These are phyloP conservation scores for Hippophae rhamnoides DNA, from an alignment of 306 rosid genomes.

Conservation along the genomic window DNA sequence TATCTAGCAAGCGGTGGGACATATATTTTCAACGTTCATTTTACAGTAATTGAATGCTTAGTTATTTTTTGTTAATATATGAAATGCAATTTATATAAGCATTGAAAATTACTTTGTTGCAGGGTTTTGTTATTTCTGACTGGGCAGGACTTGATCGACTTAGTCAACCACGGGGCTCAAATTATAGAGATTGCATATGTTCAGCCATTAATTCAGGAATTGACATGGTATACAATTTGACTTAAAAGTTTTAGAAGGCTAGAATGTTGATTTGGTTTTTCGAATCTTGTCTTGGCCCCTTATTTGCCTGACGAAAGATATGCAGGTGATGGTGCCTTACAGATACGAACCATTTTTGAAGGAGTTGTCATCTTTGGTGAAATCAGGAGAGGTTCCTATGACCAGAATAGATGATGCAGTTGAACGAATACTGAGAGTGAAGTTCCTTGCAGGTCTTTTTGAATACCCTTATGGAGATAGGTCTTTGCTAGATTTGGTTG, in stretches of 20 bases:
- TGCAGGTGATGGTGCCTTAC: slow-evolving; percentile 75
- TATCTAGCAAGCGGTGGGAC: too few species aligned
- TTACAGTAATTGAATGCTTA: background rate
- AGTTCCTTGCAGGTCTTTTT: slow-evolving; percentile 68
- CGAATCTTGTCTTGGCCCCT: background rate
- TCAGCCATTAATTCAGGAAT: slow-evolving; percentile 68
- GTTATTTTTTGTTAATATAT: slow-evolving; percentile 13
- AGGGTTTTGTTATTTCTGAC: slow-evolving; percentile 87
- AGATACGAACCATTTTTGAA: slow-evolving; percentile 38
- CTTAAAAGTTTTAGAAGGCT: slow-evolving; percentile 10
- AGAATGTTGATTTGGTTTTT: background rate
- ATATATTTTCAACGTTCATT: too few species aligned
- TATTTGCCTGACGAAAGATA: slow-evolving; percentile 14
- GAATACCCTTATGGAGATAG: slow-evolving; percentile 58
- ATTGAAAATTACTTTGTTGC: slow-evolving; percentile 18
- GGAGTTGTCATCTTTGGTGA: slow-evolving; percentile 44
- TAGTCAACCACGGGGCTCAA: slow-evolving; percentile 42
- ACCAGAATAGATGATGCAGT: slow-evolving; percentile 76
- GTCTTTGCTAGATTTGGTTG: slow-evolving; percentile 62
- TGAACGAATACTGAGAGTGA: slow-evolving; percentile 78
- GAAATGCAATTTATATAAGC: slow-evolving; percentile 6
- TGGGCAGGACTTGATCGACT: slow-evolving; percentile 75
- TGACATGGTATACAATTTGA: slow-evolving; percentile 55
- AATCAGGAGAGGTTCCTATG: slow-evolving; percentile 53
- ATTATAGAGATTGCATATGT: slow-evolving; percentile 55